Evolutionary conservation across 441 rosid genomes (phyloP).

Genomic region (Gossypium schwendimanii): DNA sequence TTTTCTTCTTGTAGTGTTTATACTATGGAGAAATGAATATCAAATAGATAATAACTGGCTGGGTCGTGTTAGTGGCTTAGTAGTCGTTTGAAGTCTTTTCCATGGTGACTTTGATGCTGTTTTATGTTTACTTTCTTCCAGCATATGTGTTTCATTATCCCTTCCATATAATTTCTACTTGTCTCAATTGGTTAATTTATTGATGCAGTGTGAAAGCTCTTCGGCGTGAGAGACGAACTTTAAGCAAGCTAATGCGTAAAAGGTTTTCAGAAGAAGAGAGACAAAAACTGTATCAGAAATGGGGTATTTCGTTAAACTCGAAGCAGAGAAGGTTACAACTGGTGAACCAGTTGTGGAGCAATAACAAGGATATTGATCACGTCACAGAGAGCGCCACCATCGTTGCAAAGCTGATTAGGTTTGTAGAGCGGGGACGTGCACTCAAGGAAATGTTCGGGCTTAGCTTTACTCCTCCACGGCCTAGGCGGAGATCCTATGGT

Average conservation of each 20-base stretch:
- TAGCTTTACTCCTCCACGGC: conserved; percentile 59
- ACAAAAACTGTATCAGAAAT: conserved; percentile 51
- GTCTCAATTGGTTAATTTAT: conserved; percentile 8
- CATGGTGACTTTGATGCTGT: neutral
- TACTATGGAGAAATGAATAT: neutral
- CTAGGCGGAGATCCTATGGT: conserved; percentile 49
- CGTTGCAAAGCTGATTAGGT: conserved; percentile 71
- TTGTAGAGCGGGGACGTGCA: conserved; percentile 67
- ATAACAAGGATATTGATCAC: conserved; percentile 47
- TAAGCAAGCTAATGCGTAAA: conserved; percentile 70
- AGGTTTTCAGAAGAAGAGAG: conserved; percentile 63
- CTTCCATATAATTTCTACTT: neutral
- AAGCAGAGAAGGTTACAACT: conserved; percentile 74
- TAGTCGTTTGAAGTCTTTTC: neutral
- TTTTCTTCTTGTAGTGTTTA: neutral
- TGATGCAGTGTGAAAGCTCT: conserved; percentile 57
- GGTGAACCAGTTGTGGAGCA: conserved; percentile 60
- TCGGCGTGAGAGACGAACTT: conserved; percentile 57
- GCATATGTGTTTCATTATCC: neutral
- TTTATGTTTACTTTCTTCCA: neutral
- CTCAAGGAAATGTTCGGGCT: conserved; percentile 82
- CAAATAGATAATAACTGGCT: neutral
- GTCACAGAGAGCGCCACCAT: conserved; percentile 61
- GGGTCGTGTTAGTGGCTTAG: neutral
- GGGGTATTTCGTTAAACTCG: conserved; percentile 65